phyloP scores from a whole-genome alignment of 1,139 yeast genomes.

The Saccharomyces pastorianus region DNA sequence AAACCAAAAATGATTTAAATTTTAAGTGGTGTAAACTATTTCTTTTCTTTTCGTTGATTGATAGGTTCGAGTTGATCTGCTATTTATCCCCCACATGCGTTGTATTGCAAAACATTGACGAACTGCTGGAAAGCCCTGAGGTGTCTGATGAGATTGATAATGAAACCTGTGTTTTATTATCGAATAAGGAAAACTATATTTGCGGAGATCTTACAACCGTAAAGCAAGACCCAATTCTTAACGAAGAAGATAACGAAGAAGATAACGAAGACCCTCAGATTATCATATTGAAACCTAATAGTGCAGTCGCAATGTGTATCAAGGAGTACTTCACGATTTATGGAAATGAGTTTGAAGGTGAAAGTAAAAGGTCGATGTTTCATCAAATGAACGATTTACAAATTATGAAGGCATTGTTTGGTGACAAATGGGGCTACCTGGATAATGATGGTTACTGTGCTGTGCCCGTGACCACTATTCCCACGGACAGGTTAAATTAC shows the following conservation, averaged over 20 bases:
- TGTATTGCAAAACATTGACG: slow-evolving; percentile 26
- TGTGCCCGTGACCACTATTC: neutral
- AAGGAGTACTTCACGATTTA: slow-evolving; percentile 29
- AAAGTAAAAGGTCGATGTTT: slow-evolving; percentile 14
- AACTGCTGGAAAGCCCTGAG: slow-evolving; percentile 21
- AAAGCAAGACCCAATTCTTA: neutral
- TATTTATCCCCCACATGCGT: slow-evolving; percentile 27
- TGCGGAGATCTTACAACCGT: neutral
- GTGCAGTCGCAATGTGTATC: slow-evolving; percentile 28
- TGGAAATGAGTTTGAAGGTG: slow-evolving; percentile 15
- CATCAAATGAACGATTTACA: slow-evolving; percentile 17
- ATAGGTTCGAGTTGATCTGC: slow-evolving; percentile 24
- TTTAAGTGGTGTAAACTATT: slow-evolving; percentile 17
- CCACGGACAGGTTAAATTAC: neutral
- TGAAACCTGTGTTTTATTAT: slow-evolving; percentile 22
- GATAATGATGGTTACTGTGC: slow-evolving; percentile 19
- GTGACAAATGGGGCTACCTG: slow-evolving; percentile 28
- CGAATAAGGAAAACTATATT: slow-evolving; percentile 6
- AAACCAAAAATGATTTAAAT: neutral
- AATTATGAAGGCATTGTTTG: slow-evolving; percentile 24
- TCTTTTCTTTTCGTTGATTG: slow-evolving; percentile 18
- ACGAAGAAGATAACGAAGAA: no score
- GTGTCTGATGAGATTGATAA: slow-evolving; percentile 24
- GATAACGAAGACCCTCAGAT: slow-evolving; percentile 15
- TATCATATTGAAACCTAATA: slow-evolving; percentile 24